Percentiles rank a stretch among this genome's conserved stretches.
Evolutionary conservation across 2,329 filamentous ascomycete genomes (phyloP).

Genomic region (Fusarium citri): DNA sequence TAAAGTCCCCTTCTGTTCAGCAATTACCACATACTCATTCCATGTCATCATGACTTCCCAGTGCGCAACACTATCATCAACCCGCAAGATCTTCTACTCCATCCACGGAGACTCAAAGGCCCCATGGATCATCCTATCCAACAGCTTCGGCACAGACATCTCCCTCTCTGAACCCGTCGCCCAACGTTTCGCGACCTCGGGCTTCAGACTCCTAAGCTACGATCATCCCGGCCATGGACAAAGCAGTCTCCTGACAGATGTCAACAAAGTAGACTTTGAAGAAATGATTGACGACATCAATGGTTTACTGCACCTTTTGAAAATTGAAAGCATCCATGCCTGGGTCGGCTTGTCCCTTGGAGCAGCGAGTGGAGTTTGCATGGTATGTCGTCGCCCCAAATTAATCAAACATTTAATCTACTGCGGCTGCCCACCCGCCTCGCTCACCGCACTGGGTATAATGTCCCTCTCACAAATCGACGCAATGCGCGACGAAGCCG

Average conservation of each 20-base stretch:
- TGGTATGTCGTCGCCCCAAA: not conserved
- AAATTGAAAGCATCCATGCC: not conserved
- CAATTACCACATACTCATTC: rapidly evolving
- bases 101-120: not conserved
- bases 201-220: slow-evolving; percentile 6
- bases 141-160: slow-evolving; percentile 7
- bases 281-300: not conserved
- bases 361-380: not conserved
- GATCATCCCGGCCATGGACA: slow-evolving; percentile 3
- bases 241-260: not conserved
- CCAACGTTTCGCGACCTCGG: not conserved
- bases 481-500: not conserved
- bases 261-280: not conserved
- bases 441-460: not conserved
- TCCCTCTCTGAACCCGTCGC: not conserved
- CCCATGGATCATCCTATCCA: not conserved
- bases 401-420: slow-evolving; percentile 1
- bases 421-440: not conserved
- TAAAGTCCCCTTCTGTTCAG: rapidly evolving
- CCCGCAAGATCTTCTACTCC: not conserved
- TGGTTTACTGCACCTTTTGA: not conserved
- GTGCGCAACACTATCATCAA: not conserved
- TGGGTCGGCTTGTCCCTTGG: slow-evolving; percentile 17
- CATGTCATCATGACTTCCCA: not conserved
- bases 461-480: not conserved